Conservation (phyloP, 2,329 filamentous ascomycete species). For the Pseudopyricularia cyperi region DNA sequence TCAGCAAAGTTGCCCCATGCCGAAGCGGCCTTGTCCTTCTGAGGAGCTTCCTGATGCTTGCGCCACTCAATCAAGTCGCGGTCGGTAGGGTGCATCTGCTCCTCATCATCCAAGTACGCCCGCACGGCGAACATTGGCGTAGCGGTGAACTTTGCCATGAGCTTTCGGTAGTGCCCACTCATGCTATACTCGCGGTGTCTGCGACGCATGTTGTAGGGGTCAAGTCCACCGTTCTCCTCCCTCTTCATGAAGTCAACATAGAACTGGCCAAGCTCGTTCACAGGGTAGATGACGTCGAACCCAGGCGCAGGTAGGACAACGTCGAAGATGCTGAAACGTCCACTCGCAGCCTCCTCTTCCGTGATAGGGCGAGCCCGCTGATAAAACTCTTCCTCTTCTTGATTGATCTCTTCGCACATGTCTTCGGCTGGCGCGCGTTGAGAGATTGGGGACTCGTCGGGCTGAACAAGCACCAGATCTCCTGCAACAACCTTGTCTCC, state of each 20-base stretch:
- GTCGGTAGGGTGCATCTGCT: conserved; percentile 86
- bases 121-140: conserved; percentile 55
- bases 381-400: conserved; percentile 28
- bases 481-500: conserved; percentile 67
- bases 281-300: conserved; percentile 76
- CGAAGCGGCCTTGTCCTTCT: conserved; percentile 5
- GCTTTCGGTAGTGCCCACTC: conserved; percentile 75
- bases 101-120: conserved; percentile 54
- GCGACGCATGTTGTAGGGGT: conserved; percentile 79
- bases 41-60: conserved; percentile 14
- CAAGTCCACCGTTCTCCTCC: conserved; percentile 61
- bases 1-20: conserved; percentile 10
- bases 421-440: conserved; percentile 38
- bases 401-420: conserved; percentile 46
- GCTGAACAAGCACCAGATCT: conserved; percentile 58
- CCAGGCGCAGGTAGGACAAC: conserved; percentile 86
- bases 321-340: conserved; percentile 71
- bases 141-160: conserved; percentile 60
- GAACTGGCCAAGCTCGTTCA: conserved; percentile 70
- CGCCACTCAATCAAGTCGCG: conserved; percentile 50
- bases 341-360: conserved; percentile 63
- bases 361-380: conserved; percentile 57
- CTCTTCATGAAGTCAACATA: conserved; percentile 80
- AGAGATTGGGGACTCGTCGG: conserved; percentile 16
- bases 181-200: conserved; percentile 79